Conservation (phyloP, 441 rosid species). For the Populus trichocarpa region DNA sequence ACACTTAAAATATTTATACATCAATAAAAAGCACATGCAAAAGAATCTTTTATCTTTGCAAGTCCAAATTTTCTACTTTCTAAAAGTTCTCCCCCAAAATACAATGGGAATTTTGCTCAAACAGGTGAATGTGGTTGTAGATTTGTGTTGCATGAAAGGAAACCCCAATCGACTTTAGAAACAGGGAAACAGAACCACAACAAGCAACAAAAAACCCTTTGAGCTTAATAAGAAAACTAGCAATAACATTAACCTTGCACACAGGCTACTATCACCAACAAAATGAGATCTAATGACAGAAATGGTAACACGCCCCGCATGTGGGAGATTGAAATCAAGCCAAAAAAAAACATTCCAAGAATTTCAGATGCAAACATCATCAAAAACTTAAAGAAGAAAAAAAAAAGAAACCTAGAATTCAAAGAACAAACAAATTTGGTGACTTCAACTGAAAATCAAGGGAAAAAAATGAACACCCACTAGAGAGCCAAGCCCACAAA, state of each 20-base stretch:
- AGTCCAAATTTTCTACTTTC: not conserved
- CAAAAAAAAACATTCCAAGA: not conserved
- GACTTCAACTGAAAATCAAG: not conserved
- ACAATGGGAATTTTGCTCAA: not conserved
- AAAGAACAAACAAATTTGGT: not conserved
- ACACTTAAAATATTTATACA: not conserved
- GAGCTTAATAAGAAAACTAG: not conserved
- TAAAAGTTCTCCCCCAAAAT: not conserved
- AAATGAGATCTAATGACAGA: not conserved
- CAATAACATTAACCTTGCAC: not conserved
- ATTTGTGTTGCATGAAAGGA: not conserved
- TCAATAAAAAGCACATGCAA: not conserved
- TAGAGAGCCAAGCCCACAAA: slow-evolving; percentile 1
- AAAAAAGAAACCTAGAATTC: not conserved
- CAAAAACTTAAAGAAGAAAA: not conserved
- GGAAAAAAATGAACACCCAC: slow-evolving; percentile 1
- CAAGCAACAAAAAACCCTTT: slow-evolving; percentile 1
- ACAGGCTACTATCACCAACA: not conserved
- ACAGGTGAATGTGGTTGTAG: not conserved
- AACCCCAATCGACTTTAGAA: not conserved
- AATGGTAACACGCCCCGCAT: not conserved
- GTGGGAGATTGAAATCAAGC: not conserved
- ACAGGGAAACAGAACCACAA: not conserved
- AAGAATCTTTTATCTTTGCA: not conserved
- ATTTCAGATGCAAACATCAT: not conserved